A percentile compares a stretch with the other conserved stretches of the same genome.
phyloP scores from a whole-genome alignment of 2,329 filamentous ascomycete species.

The Colletotrichum sp. region DNA sequence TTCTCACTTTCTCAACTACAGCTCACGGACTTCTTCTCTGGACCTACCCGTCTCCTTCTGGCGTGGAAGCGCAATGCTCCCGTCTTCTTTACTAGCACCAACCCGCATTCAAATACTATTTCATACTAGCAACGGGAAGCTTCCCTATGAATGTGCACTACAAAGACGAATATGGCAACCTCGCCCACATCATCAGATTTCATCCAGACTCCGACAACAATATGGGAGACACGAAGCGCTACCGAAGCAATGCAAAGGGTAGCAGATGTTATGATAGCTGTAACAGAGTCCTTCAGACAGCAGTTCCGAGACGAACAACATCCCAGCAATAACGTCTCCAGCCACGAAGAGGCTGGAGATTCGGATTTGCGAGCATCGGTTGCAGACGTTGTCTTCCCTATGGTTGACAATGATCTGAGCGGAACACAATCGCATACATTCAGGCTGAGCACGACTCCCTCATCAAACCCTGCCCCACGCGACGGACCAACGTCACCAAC shows the following conservation, averaged over 20 bases:
- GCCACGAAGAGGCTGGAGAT: background rate
- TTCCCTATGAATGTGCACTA: background rate
- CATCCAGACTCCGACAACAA: background rate
- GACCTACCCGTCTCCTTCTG: background rate
- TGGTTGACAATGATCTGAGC: background rate
- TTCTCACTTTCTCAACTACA: background rate
- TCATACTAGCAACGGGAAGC: too few species aligned
- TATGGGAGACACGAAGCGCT: slow-evolving; percentile 1
- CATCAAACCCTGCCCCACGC: background rate
- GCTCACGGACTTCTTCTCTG: background rate
- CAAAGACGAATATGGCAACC: background rate
- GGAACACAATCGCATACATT: background rate
- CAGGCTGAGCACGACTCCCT: background rate
- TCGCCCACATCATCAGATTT: background rate
- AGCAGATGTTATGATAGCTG: slow-evolving; percentile 8
- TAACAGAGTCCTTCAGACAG: slow-evolving; percentile 8
- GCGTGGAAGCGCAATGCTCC: background rate
- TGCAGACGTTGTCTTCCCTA: background rate
- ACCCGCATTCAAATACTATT: background rate
- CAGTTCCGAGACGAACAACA: background rate
- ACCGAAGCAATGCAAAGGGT: slow-evolving; percentile 2
- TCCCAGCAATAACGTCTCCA: background rate
- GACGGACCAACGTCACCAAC: background rate
- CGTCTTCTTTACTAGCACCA: background rate
- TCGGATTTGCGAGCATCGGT: background rate